A percentile compares a stretch with the other conserved stretches of the same genome.
Evolutionary conservation across 371 early-diverging fungal species (phyloP).

Genomic region (Dichotomocladium elegans): DNA sequence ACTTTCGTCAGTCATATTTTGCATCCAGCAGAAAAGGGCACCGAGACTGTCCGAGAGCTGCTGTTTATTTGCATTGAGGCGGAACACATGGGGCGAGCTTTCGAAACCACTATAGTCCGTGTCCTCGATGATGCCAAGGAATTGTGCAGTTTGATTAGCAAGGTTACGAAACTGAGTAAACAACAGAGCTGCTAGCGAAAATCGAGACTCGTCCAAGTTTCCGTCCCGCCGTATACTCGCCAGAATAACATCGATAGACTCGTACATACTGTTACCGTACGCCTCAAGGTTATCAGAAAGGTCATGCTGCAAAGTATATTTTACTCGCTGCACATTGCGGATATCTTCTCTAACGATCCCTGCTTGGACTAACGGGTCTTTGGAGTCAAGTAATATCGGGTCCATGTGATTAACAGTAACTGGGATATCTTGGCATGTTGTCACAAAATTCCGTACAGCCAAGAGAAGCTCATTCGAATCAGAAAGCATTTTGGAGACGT

Average conservation of each 20-base stretch:
- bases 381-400: conserved; percentile 19
- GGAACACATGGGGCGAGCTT: conserved; percentile 17
- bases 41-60: conserved; percentile 64
- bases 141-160: conserved; percentile 39
- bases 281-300: conserved; percentile 29
- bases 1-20: conserved; percentile 52
- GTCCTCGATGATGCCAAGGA: conserved; percentile 37
- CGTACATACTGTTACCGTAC: conserved; percentile 34
- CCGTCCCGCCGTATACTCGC: conserved; percentile 9
- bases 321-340: neutral
- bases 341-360: too few species aligned
- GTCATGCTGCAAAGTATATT: conserved; percentile 23
- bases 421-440: conserved; percentile 68
- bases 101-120: conserved; percentile 25
- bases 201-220: conserved; percentile 19
- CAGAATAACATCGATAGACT: conserved; percentile 29
- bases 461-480: conserved; percentile 61
- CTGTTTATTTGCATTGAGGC: conserved; percentile 29
- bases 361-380: neutral
- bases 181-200: conserved; percentile 53
- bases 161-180: conserved; percentile 49
- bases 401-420: conserved; percentile 54
- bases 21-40: conserved; percentile 59
- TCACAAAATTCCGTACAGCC: conserved; percentile 75
- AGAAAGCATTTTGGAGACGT: conserved; percentile 21